Base-by-base conservation (phyloP, 345 rosid genomes). In the Heritiera littoralis region DNA sequence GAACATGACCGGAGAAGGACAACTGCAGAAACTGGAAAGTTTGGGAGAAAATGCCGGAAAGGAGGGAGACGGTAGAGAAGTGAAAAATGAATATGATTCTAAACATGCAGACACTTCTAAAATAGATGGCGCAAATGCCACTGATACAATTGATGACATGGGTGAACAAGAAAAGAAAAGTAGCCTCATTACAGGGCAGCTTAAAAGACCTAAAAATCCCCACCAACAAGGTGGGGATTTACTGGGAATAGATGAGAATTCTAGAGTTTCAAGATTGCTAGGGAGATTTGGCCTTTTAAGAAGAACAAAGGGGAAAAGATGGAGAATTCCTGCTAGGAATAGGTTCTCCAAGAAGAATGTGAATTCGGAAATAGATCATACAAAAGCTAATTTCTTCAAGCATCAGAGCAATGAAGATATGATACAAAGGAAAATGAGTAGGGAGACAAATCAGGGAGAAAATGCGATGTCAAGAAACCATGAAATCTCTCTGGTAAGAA, bases 321-420 rank as follows among this genome's bases (percentile, higher is more conserved):
- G 86, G 89, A 82, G 80, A 75, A 56, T 45, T 15, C 70, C 75
- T 20, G 76, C 89, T 3, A 82, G 80, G 68, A 85, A 80, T 49
- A 84, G 87, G 83, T 68, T 67, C 82, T 32, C 72, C 30, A 84
- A 74, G 79, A 80, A 63, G 60, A 78, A 35, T 5, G 76, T 72
- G 32, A 80, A 60, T 74, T 69, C 77, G 56, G 54, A 7, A 6
- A 56, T 23, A 63, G 80, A 59, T 23, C 66, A 69, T 32, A 56
- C 63, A 15, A 68, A 59, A 28, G 60, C 55, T 17, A 80, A 79
- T 56, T 78, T 20, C 43, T 32, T 68, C 3, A 63, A 81, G 77
- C 71, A 52, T 38, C 76, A 28, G 14, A 79, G 48, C 18, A 35
- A 77, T 3, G 82, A 77, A 54, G 66, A 20, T 52, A 14, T 35